Evolutionary conservation across 2,329 filamentous ascomycete genomes (phyloP), one percentile per base, ranked within the genome.

Genomic region (Epichloe glyceriae): DNA sequence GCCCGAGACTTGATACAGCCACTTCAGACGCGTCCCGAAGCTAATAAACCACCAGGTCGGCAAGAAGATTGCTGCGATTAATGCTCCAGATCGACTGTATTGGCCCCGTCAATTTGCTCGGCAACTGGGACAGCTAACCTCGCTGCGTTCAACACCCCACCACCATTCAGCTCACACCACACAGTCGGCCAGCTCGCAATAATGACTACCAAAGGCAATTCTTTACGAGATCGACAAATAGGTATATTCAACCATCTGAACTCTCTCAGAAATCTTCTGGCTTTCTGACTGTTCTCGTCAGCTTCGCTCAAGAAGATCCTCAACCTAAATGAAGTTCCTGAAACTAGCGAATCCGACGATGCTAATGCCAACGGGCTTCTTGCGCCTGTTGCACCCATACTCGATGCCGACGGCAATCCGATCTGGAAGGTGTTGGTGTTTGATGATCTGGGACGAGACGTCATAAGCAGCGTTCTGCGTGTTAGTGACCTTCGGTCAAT

Each of bases 361-460:
- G 66, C 75, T 12, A 71, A 78, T 44, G 73, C 78, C 51, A 83
- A 83, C 61, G 83, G 82, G 47, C 68, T 84, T 10, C 71, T 84
- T 50, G 76, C 83, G 50, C 79, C 85, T 20, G 78, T 83, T 38
- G 83, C 83, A n/a, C 85, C 88, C 15, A 86, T 96, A 49, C 73
- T 95, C 54, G 89, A 89, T 58, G 78, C 87, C 45, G 85, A 94
- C 60, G 89, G 90, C 55, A 88, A 95, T 61, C 90, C 91, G 1
- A 90, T 96, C 71, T 97, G 91, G 91, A 97, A 97, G 68, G 87
- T 97, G 6, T 74, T 98, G 49, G 88, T 98, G 10, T 97, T 98
- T 64, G 94, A 98, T 68, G 86, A 91, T 59, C 67, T 83, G 4
- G 93, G 91, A 46, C 79, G 90, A 65, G 90, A 97, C 78, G 87